Percentiles rank a stretch among this genome's conserved stretches.
Evolutionary conservation across 108 stramenopile genomes (phyloP).

Genomic region (Nitzschia sp.): DNA sequence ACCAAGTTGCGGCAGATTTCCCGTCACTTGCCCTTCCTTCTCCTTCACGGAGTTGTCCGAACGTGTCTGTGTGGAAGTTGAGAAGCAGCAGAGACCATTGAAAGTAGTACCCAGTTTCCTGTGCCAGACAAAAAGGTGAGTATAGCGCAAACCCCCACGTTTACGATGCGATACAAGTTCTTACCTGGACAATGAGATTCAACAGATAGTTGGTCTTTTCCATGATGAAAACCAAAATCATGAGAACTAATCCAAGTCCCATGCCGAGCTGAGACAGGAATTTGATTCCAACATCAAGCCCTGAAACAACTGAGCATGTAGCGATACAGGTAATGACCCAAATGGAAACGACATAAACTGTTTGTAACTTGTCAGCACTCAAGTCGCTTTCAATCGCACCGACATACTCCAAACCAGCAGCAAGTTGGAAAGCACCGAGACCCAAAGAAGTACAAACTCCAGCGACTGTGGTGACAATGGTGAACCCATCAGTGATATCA

Average conservation of each 20-base stretch:
- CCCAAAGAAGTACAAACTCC: conserved; percentile 66
- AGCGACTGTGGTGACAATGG: conserved; percentile 51
- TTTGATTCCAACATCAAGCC: conserved; percentile 55
- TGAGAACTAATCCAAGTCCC: conserved; percentile 36
- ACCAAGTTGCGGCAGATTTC: conserved; percentile 34
- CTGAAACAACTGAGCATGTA: conserved; percentile 52
- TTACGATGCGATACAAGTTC: not conserved
- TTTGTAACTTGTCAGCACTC: conserved; percentile 10
- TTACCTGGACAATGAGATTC: conserved; percentile 41
- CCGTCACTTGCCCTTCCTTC: conserved; percentile 57
- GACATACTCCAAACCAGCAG: conserved; percentile 37
- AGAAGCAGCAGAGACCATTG: conserved; percentile 44
- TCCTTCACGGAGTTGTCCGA: conserved; percentile 37
- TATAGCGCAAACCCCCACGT: not conserved
- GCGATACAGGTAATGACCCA: conserved; percentile 52
- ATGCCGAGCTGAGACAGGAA: conserved; percentile 48
- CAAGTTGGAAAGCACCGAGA: conserved; percentile 53
- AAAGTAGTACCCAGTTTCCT: conserved; percentile 47
- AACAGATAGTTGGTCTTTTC: conserved; percentile 59
- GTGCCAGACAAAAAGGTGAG: not conserved
- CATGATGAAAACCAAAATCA: conserved; percentile 45
- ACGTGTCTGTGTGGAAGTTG: conserved; percentile 49
- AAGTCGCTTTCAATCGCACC: conserved; percentile 32
- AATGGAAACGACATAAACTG: conserved; percentile 30
- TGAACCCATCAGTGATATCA: conserved; percentile 51